These are phyloP conservation scores for Fusarium compactum DNA, from an alignment of 2,329 filamentous ascomycete genomes.

Conservation along the genomic window DNA sequence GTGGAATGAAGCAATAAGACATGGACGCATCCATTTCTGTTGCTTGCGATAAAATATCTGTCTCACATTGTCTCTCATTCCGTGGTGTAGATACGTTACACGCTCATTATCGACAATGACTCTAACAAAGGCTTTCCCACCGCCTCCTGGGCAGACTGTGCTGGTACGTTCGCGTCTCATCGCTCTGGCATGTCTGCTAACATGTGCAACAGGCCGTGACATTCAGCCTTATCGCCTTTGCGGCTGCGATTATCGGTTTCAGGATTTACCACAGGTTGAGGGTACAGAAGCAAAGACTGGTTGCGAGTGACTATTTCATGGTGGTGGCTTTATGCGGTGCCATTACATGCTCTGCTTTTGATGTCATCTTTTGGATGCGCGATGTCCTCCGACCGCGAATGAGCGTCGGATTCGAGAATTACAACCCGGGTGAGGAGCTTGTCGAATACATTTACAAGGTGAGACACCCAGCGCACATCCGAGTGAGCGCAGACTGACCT, in stretches of 20 bases:
- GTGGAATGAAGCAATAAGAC: constrained; percentile 18
- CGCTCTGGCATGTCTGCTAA: neutral
- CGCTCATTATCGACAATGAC: constrained; percentile 23
- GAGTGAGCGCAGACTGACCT: neutral
- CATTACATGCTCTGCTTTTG: constrained; percentile 19
- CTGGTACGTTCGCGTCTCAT: constrained; percentile 16
- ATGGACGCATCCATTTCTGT: constrained; percentile 13
- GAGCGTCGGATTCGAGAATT: constrained; percentile 27
- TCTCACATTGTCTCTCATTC: constrained; percentile 18
- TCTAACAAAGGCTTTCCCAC: constrained; percentile 26
- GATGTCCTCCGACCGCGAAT: constrained; percentile 29
- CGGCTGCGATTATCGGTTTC: constrained; percentile 8
- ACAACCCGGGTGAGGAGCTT: constrained; percentile 6
- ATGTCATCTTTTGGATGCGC: constrained; percentile 13
- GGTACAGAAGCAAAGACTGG: constrained; percentile 20
- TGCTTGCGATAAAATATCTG: constrained; percentile 2
- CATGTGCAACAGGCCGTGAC: constrained; percentile 1
- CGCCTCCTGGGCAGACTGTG: constrained; percentile 18
- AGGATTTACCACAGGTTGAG: constrained; percentile 25
- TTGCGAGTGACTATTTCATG: constrained; percentile 29
- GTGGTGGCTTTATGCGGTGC: constrained; percentile 19
- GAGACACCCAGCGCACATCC: fast-evolving
- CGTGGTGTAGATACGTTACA: constrained; percentile 4
- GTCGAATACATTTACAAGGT: constrained; percentile 39
- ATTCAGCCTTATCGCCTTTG: constrained; percentile 18